Conservation (phyloP, 495 filamentous ascomycete genomes). For the Penicillium pulvis region DNA sequence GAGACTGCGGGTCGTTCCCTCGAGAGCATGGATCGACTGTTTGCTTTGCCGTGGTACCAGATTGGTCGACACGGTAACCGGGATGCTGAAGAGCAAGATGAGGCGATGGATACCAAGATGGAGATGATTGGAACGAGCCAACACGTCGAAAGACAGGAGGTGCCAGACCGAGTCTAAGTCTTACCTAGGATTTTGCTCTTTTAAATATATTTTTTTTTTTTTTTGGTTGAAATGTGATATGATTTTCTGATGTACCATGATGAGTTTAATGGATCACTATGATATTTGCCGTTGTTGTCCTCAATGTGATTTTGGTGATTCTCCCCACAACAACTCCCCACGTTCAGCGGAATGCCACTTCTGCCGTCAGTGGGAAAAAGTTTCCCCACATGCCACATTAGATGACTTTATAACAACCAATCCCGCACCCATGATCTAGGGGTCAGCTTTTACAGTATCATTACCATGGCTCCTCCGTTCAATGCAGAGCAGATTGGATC, state of each 20-base stretch:
- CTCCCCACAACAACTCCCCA: not conserved
- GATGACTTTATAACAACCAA: not conserved
- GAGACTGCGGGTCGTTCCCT: slow-evolving; percentile 46
- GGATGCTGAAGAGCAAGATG: slow-evolving; percentile 55
- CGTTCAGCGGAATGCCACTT: not conserved
- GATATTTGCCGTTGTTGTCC: too few species aligned
- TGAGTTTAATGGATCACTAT: not conserved
- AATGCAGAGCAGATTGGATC: slow-evolving; percentile 31
- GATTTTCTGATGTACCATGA: not conserved
- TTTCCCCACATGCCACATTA: slow-evolving; percentile 9
- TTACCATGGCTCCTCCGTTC: slow-evolving; percentile 32
- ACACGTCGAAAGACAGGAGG: slow-evolving; percentile 6
- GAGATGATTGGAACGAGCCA: slow-evolving; percentile 10
- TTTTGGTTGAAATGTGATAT: not conserved
- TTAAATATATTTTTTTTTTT: not conserved
- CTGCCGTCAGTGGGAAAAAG: too few species aligned
- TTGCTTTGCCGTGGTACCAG: slow-evolving; percentile 65
- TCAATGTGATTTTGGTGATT: not conserved
- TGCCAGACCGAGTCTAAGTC: not conserved
- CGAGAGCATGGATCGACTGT: slow-evolving; percentile 67
- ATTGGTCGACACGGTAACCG: slow-evolving; percentile 62
- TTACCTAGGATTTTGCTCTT: not conserved
- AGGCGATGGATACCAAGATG: slow-evolving; percentile 32
- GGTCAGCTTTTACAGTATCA: not conserved
- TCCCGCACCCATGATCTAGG: not conserved